Conservation (phyloP, 208 protist species). For the Trypanosoma melophagium region DNA sequence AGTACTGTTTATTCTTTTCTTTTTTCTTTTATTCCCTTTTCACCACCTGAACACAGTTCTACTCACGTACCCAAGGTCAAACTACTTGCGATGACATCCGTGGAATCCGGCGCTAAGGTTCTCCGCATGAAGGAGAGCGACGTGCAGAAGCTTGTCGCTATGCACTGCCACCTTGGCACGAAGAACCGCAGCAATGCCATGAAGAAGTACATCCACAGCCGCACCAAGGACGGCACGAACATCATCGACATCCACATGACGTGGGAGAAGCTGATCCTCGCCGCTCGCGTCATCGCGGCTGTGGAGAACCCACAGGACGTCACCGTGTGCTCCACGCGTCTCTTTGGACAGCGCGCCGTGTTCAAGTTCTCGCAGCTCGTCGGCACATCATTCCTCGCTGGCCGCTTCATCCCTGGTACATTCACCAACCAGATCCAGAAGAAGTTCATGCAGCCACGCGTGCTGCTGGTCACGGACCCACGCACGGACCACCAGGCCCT, state of each 20-base stretch:
- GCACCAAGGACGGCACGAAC: constrained; percentile 90
- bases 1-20: too few relatives aligned
- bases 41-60: background rate
- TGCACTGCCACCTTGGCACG: constrained; percentile 96
- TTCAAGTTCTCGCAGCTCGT: constrained; percentile 98
- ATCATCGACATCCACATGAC: constrained; percentile 98
- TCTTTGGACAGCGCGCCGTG: constrained; percentile 95
- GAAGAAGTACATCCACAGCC: constrained; percentile 95
- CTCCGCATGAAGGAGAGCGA: constrained; percentile 89
- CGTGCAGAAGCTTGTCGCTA: constrained; percentile 96
- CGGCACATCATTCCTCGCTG: constrained; percentile 90
- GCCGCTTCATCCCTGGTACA: constrained; percentile 98
- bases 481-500: constrained; percentile 96
- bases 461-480: constrained; percentile 98
- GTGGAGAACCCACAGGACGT: constrained; percentile 99
- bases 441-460: constrained; percentile 98
- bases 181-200: constrained; percentile 94
- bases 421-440: constrained; percentile 99
- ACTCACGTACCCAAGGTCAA: constrained; percentile 1
- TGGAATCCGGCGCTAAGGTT: constrained; percentile 70
- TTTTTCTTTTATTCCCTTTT: too few relatives aligned
- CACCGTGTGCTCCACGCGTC: constrained; percentile 93
- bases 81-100: constrained; percentile 43
- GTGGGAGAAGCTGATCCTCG: constrained; percentile 99
- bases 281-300: constrained; percentile 97